A percentile compares a stretch with the other conserved stretches of the same genome.
Evolutionary conservation across 2,329 filamentous ascomycete genomes (phyloP).

Genomic region (Madurella mycetomatis): DNA sequence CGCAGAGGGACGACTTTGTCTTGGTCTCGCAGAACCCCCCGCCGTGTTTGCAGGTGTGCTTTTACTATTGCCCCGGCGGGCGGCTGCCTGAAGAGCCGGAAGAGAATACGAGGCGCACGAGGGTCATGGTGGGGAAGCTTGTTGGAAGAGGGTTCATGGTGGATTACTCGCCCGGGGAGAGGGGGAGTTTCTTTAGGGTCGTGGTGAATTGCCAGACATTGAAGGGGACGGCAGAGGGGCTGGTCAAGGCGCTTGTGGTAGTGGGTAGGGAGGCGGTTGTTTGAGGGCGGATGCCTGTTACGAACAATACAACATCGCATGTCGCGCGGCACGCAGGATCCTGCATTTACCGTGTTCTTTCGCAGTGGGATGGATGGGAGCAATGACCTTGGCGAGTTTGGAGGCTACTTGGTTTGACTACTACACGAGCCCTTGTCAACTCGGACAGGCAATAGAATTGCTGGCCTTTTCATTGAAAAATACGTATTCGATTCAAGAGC

Average conservation of each 20-base stretch:
- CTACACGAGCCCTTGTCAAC: not conserved
- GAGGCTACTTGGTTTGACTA: too few relatives aligned
- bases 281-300: not conserved
- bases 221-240: conserved; percentile 46
- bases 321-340: not conserved
- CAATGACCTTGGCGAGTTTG: not conserved
- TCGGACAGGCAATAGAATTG: not conserved
- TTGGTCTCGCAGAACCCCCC: conserved; percentile 73
- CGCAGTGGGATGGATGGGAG: not conserved
- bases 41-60: conserved; percentile 90
- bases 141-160: conserved; percentile 55
- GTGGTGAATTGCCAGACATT: conserved; percentile 56
- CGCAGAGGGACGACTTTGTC: conserved; percentile 55
- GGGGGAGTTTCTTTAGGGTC: conserved; percentile 55
- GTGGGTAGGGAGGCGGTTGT: conserved; percentile 33
- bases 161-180: conserved; percentile 55
- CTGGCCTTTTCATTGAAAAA: too few relatives aligned
- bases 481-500: not conserved
- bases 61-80: conserved; percentile 70
- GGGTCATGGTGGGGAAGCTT: conserved; percentile 44
- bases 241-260: conserved; percentile 51
- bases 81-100: conserved; percentile 38
- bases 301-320: not conserved
- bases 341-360: not conserved
- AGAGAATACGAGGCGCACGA: conserved; percentile 48